A percentile compares a stretch with the other conserved stretches of the same genome.
Evolutionary conservation across 163 green algal genomes (phyloP).

Genomic region (Chlorella variabilis): DNA sequence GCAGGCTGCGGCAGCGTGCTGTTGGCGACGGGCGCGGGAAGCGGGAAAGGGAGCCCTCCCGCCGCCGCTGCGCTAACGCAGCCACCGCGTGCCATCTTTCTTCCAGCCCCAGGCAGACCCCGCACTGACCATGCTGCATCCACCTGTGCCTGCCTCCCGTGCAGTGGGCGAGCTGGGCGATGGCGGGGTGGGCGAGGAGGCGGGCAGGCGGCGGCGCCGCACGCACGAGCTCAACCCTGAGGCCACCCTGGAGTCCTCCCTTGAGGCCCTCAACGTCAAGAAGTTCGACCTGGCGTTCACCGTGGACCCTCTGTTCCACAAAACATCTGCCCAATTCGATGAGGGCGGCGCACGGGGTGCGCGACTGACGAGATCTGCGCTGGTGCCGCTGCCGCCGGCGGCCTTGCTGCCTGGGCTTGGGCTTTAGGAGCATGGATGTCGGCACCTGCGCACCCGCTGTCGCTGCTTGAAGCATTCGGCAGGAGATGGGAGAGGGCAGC

Average conservation of each 20-base stretch:
- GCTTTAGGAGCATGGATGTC: too few relatives aligned
- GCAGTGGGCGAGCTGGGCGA: conserved; percentile 33
- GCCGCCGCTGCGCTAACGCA: too few relatives aligned
- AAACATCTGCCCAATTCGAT: conserved; percentile 91
- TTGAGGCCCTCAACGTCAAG: conserved; percentile 66
- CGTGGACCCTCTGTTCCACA: conserved; percentile 93
- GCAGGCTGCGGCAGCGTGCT: neutral
- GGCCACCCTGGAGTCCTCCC: conserved; percentile 56
- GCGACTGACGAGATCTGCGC: neutral
- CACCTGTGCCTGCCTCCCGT: too few relatives aligned
- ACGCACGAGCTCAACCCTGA: conserved; percentile 48
- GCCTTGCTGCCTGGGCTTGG: neutral
- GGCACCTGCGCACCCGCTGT: too few relatives aligned
- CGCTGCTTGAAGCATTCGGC: too few relatives aligned
- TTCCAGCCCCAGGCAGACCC: too few relatives aligned
- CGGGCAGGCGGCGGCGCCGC: conserved; percentile 2
- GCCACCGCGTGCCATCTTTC: too few relatives aligned
- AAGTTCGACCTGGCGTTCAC: conserved; percentile 69
- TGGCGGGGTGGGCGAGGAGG: conserved; percentile 14
- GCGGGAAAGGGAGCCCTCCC: too few relatives aligned
- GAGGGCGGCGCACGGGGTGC: conserved; percentile 75
- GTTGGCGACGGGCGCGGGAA: too few relatives aligned
- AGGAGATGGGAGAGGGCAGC: too few relatives aligned
- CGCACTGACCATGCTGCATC: too few relatives aligned
- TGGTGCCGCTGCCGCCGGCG: too few relatives aligned